phyloP scores from a whole-genome alignment of 2,329 filamentous ascomycete species.

The Sclerotinia trifoliorum region DNA sequence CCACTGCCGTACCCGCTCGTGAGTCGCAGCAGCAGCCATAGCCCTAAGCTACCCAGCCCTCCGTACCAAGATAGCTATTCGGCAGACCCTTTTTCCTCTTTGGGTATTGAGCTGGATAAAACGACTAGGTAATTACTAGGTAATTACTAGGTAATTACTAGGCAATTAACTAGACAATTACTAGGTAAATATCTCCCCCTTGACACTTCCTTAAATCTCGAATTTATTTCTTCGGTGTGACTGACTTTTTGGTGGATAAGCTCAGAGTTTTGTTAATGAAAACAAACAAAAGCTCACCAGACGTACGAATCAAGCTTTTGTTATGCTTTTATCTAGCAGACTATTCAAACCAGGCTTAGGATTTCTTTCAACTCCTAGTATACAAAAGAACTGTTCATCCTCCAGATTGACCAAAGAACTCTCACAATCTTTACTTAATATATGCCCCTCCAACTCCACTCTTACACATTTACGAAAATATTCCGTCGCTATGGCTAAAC shows the following conservation, averaged over 20 bases:
- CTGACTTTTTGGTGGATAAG: background rate
- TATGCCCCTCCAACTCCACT: background rate
- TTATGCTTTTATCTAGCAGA: background rate
- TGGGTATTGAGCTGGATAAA: background rate
- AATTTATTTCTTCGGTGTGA: background rate
- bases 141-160: no score
- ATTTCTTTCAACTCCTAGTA: background rate
- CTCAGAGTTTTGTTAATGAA: background rate
- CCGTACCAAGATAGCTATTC: background rate
- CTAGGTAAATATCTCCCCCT: no score
- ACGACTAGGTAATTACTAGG: background rate
- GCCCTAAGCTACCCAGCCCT: background rate
- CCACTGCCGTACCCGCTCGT: no score
- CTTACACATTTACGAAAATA: background rate
- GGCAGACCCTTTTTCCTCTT: background rate
- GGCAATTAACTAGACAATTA: no score
- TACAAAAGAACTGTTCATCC: background rate
- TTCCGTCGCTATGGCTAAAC: conserved; percentile 50
- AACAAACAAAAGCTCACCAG: background rate
- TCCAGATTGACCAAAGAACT: background rate
- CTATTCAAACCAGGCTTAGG: background rate
- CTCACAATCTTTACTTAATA: background rate
- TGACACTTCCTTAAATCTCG: background rate
- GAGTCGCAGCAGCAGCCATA: background rate
- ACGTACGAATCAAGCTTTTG: background rate